A percentile compares a stretch with the other conserved stretches of the same genome.
phyloP scores from a whole-genome alignment of 345 rosid genomes.

The Gossypium sturtianum region DNA sequence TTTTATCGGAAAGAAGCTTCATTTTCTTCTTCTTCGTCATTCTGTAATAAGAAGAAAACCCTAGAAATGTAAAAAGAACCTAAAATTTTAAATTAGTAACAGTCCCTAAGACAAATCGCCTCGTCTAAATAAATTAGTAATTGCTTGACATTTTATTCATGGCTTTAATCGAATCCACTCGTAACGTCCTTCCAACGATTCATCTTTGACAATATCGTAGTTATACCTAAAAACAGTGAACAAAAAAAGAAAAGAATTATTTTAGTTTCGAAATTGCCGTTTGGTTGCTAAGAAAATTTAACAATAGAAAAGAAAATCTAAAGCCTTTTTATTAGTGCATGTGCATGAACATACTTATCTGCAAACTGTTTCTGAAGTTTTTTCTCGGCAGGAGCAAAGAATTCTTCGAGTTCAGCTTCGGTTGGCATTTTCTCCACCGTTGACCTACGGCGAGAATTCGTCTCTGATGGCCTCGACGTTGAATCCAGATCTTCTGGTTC shows the following conservation, averaged over 20 bases:
- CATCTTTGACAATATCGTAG: conserved; percentile 50
- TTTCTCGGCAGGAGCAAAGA: conserved; percentile 55
- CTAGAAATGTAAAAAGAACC: not conserved
- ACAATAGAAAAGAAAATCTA: not conserved
- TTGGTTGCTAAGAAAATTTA: conserved; percentile 8
- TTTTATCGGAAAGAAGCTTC: not conserved
- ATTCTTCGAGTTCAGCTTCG: conserved; percentile 55
- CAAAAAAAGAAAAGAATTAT: not conserved
- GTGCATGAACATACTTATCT: conserved; percentile 42
- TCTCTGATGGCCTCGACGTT: conserved; percentile 24
- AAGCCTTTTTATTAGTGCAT: not conserved
- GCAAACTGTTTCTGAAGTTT: conserved; percentile 32
- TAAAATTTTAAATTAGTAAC: conserved; percentile 1
- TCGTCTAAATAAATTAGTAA: not conserved
- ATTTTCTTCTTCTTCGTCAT: not conserved
- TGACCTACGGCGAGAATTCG: conserved; percentile 31
- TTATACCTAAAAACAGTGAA: conserved; percentile 42
- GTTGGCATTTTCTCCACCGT: conserved; percentile 38
- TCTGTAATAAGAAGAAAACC: conserved; percentile 17
- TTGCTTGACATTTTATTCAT: conserved; percentile 17
- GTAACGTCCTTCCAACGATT: conserved; percentile 68
- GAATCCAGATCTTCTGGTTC: conserved; percentile 35
- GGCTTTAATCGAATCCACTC: conserved; percentile 51
- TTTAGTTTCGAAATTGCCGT: not conserved
- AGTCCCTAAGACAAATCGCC: conserved; percentile 15